Evolutionary conservation across 179 eudicot genomes (phyloP).

Genomic region (Drosera spatulata): DNA sequence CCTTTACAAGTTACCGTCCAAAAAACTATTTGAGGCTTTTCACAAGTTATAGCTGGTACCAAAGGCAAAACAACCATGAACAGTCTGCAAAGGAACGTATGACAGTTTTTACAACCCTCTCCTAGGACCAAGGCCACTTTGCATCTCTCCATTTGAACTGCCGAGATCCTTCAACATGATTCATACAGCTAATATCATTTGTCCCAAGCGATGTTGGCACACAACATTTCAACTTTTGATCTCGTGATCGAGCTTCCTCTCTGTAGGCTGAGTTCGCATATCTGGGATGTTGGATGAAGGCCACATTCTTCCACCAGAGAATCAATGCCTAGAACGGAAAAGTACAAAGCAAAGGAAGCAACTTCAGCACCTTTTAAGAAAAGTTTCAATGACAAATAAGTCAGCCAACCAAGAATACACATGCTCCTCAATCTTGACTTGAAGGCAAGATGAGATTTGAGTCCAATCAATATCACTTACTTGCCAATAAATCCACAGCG

Average conservation of each 20-base stretch:
- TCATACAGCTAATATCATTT: slow-evolving; percentile 6
- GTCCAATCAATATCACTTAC: slow-evolving; percentile 28
- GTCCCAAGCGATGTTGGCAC: slow-evolving; percentile 14
- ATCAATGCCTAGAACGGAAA: slow-evolving; percentile 53
- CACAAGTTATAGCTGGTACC: too few species aligned
- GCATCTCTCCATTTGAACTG: slow-evolving; percentile 76
- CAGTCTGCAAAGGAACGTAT: too few species aligned
- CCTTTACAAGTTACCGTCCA: too few species aligned
- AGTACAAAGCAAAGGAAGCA: not conserved
- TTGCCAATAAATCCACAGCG: slow-evolving; percentile 95
- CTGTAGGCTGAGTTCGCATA: slow-evolving; percentile 48
- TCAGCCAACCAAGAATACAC: too few species aligned
- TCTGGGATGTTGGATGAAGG: slow-evolving; percentile 78
- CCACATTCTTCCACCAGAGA: slow-evolving; percentile 87
- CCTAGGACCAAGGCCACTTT: slow-evolving; percentile 85
- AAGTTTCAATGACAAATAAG: too few species aligned
- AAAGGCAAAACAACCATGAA: too few species aligned
- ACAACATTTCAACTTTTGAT: slow-evolving; percentile 32
- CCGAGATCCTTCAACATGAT: slow-evolving; percentile 11
- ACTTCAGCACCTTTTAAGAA: not conserved
- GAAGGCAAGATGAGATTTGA: too few species aligned
- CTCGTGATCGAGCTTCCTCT: slow-evolving; percentile 50
- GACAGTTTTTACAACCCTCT: too few species aligned
- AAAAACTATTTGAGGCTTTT: too few species aligned
- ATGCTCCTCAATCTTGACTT: too few species aligned